Conservation (phyloP, 2,329 filamentous ascomycete species). For the Arthroderma sp. region DNA sequence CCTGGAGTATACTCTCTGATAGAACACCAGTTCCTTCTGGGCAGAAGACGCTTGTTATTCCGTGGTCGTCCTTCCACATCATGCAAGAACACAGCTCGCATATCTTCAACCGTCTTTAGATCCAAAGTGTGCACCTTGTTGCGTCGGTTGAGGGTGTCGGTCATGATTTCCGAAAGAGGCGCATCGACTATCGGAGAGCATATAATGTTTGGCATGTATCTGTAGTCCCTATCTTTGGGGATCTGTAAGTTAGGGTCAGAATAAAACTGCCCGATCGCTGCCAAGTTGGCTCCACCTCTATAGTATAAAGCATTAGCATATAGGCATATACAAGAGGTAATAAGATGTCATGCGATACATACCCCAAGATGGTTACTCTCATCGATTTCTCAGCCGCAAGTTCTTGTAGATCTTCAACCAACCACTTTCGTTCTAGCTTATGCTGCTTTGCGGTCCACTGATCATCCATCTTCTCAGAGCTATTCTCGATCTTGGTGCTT, state of each 20-base stretch:
- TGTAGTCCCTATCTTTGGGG: conserved; percentile 78
- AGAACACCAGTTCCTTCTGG: conserved; percentile 89
- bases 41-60: conserved; percentile 82
- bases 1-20: conserved; percentile 76
- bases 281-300: conserved; percentile 86
- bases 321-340: background rate
- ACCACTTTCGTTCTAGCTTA: conserved; percentile 74
- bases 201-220: conserved; percentile 94
- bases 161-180: conserved; percentile 75
- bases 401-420: conserved; percentile 86
- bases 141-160: conserved; percentile 83
- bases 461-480: conserved; percentile 84
- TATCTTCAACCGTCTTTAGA: conserved; percentile 73
- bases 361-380: conserved; percentile 77
- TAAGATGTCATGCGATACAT: conserved; percentile 7
- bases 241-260: conserved; percentile 73
- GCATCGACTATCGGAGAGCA: conserved; percentile 91
- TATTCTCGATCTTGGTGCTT: conserved; percentile 80
- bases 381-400: conserved; percentile 86
- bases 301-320: conserved; percentile 5
- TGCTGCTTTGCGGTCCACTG: conserved; percentile 96
- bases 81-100: conserved; percentile 85
- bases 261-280: conserved; percentile 87
- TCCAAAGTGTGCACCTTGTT: conserved; percentile 63
- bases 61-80: conserved; percentile 80